These are phyloP conservation scores for Aspergillus diversus DNA, from an alignment of 495 filamentous ascomycete genomes.

Conservation along the genomic window DNA sequence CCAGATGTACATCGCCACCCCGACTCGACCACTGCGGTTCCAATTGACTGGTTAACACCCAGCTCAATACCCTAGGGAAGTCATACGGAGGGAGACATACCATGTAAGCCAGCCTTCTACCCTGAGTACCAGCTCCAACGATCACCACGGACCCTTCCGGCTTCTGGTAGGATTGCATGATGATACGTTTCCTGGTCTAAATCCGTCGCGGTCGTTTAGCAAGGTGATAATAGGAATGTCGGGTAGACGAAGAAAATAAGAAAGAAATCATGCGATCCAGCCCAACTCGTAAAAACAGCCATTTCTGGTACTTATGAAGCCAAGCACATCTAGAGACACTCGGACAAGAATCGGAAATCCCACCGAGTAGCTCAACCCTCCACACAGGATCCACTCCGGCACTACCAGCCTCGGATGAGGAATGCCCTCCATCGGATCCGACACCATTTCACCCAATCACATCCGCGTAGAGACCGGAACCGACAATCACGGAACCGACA, in stretches of 20 bases:
- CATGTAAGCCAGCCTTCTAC: constrained; percentile 44
- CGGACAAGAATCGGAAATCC: too few relatives aligned
- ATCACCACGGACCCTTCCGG: constrained; percentile 16
- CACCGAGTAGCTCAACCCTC: too few relatives aligned
- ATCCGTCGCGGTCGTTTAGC: not conserved
- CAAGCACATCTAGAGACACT: not conserved
- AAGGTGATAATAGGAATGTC: too few relatives aligned
- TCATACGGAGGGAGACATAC: constrained; percentile 16
- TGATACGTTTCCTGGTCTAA: not conserved
- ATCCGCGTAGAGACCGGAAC: not conserved
- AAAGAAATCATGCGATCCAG: too few relatives aligned
- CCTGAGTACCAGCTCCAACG: constrained; percentile 45
- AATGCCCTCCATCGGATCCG: not conserved
- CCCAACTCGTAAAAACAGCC: not conserved
- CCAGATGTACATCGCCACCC: constrained; percentile 30
- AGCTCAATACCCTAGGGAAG: not conserved
- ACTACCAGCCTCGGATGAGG: not conserved
- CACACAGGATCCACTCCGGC: not conserved
- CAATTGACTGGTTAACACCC: not conserved
- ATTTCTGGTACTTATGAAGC: not conserved
- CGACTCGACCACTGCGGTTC: constrained; percentile 38
- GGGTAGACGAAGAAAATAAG: too few relatives aligned
- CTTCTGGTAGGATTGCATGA: not conserved
- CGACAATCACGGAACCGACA: not conserved
- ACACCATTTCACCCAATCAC: not conserved